These are phyloP conservation scores for Volvariella surrecta DNA, from an alignment of 1,284 basidiomycete species.

Conservation along the genomic window DNA sequence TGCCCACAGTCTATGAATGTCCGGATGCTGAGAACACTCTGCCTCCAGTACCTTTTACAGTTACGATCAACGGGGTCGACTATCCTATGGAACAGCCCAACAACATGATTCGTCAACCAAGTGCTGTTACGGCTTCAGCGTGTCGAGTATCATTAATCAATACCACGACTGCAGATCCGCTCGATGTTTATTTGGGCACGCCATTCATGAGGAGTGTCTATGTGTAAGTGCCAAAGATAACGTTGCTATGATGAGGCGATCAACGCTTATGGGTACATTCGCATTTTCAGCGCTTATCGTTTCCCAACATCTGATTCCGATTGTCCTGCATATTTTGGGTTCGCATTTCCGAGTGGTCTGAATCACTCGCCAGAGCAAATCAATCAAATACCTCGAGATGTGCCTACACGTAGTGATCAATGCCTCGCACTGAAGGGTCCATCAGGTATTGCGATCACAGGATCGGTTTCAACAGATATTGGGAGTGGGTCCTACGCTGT, in stretches of 20 bases:
- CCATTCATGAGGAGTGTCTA: not conserved
- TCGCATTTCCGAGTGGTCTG: not conserved
- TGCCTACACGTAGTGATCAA: not conserved
- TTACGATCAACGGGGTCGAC: not conserved
- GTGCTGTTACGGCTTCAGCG: not conserved
- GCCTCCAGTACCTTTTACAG: not conserved
- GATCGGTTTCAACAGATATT: not conserved
- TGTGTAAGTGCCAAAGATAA: not conserved
- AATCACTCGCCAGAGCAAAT: not conserved
- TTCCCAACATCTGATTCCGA: not conserved
- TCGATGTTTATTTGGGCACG: not conserved
- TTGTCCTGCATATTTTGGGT: not conserved
- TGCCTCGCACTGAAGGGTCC: not conserved
- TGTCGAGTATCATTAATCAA: not conserved
- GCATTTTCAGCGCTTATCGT: not conserved
- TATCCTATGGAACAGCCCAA: not conserved
- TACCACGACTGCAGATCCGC: not conserved
- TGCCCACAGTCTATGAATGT: no score
- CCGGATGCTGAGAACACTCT: not conserved
- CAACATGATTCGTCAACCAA: conserved; percentile 1
- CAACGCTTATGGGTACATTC: not conserved
- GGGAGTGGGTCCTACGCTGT: not conserved
- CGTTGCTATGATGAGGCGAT: no score
- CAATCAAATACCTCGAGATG: not conserved
- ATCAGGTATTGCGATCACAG: not conserved